A percentile compares a stretch with the other conserved stretches of the same genome.
Conservation (phyloP, 2,329 filamentous ascomycete genomes). For the Eutypella sp. region DNA sequence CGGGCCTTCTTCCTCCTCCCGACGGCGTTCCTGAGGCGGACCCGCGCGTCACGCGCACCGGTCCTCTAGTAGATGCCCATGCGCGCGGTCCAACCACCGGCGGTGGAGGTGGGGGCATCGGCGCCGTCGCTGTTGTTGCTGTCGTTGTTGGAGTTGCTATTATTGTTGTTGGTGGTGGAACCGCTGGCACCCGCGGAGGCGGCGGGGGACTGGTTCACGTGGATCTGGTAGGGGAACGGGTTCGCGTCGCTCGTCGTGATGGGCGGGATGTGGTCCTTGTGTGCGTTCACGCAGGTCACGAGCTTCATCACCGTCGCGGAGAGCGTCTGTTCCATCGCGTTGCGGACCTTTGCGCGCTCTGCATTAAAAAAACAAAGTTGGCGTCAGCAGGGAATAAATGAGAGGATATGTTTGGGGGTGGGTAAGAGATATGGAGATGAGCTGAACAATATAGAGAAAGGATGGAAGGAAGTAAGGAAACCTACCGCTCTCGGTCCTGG, state of each 20-base stretch:
- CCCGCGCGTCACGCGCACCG: neutral
- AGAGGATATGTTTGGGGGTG: neutral
- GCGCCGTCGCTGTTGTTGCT: neutral
- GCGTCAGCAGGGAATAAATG: constrained; percentile 3
- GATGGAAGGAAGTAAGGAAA: constrained; percentile 8
- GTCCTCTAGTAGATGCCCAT: constrained; percentile 60
- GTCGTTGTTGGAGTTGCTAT: neutral
- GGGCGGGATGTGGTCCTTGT: constrained; percentile 94
- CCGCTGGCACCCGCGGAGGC: too few species aligned
- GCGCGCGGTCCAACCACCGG: constrained; percentile 71
- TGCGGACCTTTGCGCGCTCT: constrained; percentile 85
- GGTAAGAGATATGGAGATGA: neutral
- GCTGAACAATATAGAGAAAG: neutral
- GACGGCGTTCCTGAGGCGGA: too few species aligned
- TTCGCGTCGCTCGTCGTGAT: constrained; percentile 90
- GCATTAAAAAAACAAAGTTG: too few species aligned
- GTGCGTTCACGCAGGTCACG: constrained; percentile 75
- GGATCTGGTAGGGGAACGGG: constrained; percentile 91
- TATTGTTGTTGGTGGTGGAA: too few species aligned
- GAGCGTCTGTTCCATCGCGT: constrained; percentile 85
- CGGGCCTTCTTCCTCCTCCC: constrained; percentile 1
- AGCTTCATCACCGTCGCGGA: constrained; percentile 87
- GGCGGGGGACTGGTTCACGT: constrained; percentile 63
- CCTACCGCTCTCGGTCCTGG: constrained; percentile 80
- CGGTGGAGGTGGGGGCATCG: constrained; percentile 38